Evolutionary conservation across 2,329 filamentous ascomycete species (phyloP).

Genomic region (Ophiostoma perfectum): DNA sequence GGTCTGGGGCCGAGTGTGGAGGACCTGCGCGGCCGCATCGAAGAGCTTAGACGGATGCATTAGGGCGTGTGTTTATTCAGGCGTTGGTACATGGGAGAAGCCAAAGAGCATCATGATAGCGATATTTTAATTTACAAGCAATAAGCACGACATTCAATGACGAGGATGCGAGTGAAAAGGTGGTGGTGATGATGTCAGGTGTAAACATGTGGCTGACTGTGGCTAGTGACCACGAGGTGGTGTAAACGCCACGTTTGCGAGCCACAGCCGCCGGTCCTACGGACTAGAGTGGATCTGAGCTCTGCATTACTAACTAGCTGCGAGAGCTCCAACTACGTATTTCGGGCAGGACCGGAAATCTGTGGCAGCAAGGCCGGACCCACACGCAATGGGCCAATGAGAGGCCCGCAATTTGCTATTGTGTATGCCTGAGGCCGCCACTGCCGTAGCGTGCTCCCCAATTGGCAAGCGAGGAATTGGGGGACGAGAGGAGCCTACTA

Average conservation of each 20-base stretch:
- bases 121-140: neutral
- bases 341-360: slow-evolving; percentile 27
- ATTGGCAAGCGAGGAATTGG: slow-evolving; percentile 10
- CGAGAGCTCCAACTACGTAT: neutral
- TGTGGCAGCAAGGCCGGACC: slow-evolving; percentile 6
- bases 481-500: neutral
- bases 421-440: slow-evolving; percentile 25
- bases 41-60: slow-evolving; percentile 59
- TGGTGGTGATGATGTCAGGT: too few species aligned
- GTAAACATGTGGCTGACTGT: neutral
- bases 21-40: slow-evolving; percentile 56
- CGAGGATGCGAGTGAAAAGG: neutral
- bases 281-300: slow-evolving; percentile 16
- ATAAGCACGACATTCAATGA: neutral
- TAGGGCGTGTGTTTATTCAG: neutral
- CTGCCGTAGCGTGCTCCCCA: neutral
- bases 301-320: neutral
- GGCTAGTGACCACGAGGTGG: neutral
- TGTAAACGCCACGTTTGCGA: too few species aligned
- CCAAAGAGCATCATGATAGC: neutral
- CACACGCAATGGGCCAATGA: slow-evolving; percentile 22
- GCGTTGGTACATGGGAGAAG: neutral
- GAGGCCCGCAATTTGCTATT: slow-evolving; percentile 24
- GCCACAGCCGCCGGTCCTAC: slow-evolving; percentile 12
- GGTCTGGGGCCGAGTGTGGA: slow-evolving; percentile 57